These are phyloP conservation scores for Trichomonas gallinae DNA, from an alignment of 208 protist genomes.

Conservation along the genomic window DNA sequence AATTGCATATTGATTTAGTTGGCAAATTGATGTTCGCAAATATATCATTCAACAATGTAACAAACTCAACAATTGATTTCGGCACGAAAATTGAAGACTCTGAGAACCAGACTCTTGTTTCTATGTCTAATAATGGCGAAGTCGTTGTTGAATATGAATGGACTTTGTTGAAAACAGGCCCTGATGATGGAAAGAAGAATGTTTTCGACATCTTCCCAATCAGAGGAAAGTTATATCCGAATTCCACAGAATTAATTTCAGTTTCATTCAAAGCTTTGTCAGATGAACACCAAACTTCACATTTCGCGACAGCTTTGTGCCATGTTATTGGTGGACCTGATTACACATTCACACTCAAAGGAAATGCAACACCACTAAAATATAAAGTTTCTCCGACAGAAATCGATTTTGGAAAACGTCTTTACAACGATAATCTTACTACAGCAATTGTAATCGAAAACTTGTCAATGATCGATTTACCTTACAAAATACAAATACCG, in stretches of 20 bases:
- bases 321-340: slow-evolving; percentile 14
- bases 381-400: not conserved
- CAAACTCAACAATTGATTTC: not conserved
- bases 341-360: not conserved
- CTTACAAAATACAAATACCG: not conserved
- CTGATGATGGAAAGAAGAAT: not conserved
- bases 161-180: not conserved
- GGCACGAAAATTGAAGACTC: not conserved
- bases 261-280: not conserved
- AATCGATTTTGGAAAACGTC: not conserved
- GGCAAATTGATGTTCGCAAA: not conserved
- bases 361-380: not conserved
- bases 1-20: not conserved
- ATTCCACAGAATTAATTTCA: not conserved
- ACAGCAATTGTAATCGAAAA: not conserved
- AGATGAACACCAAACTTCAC: not conserved
- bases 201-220: not conserved
- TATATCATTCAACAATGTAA: not conserved
- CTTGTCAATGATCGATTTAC: not conserved
- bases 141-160: not conserved
- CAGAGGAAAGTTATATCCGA: not conserved
- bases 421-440: not conserved
- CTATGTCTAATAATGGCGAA: not conserved
- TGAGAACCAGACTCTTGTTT: not conserved
- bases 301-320: not conserved